phyloP scores from a whole-genome alignment of 805 yeast genomes.

The Yarrowia hollandica region DNA sequence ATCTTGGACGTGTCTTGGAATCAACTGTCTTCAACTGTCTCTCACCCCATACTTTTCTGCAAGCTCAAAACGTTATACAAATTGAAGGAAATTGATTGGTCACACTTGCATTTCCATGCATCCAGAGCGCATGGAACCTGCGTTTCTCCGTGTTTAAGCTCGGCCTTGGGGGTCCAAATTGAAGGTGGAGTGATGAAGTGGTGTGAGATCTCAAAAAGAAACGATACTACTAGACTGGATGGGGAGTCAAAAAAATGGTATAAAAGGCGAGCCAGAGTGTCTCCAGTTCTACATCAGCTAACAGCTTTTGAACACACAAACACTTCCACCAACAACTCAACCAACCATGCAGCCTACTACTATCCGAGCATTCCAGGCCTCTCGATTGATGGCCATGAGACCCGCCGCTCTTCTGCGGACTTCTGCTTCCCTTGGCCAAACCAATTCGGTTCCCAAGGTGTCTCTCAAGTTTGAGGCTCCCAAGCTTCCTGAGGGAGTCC shows the following conservation, averaged over 20 bases:
- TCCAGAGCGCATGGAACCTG: neutral
- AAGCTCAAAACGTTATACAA: too few relatives aligned
- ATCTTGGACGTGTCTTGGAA: neutral
- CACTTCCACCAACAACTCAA: neutral
- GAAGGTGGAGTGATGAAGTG: slow-evolving; percentile 15
- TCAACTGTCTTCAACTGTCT: neutral
- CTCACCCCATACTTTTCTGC: neutral
- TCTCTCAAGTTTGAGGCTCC: slow-evolving; percentile 9
- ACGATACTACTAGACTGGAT: too few relatives aligned
- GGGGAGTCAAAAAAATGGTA: neutral
- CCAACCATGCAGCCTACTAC: slow-evolving; percentile 20
- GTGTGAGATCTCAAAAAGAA: neutral
- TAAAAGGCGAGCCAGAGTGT: neutral
- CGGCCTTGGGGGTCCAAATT: too few relatives aligned
- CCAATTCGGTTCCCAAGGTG: neutral
- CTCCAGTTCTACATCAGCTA: neutral
- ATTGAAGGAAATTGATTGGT: too few relatives aligned
- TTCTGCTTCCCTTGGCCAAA: neutral
- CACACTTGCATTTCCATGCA: neutral
- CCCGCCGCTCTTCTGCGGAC: neutral
- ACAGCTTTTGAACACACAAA: neutral
- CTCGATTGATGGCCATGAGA: slow-evolving; percentile 25
- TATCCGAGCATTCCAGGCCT: slow-evolving; percentile 23
- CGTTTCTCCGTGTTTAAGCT: neutral
- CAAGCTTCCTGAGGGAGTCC: neutral